Evolutionary conservation across 352 stramenopile genomes (phyloP).

Genomic region (Globisporangium cystogenes): DNA sequence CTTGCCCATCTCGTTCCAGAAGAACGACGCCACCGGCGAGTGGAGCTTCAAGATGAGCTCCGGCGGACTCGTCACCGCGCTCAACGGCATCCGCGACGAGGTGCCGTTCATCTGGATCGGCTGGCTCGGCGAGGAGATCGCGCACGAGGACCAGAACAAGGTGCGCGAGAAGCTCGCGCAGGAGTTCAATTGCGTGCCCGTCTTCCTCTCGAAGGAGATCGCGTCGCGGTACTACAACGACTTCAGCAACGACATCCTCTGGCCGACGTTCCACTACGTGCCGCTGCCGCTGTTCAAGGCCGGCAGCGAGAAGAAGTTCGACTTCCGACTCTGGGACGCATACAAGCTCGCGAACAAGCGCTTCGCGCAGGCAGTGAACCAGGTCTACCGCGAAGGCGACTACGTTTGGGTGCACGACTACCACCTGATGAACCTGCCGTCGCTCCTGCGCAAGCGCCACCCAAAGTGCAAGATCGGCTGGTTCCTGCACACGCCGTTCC

Average conservation of each 20-base stretch:
- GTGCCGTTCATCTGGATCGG: conserved; percentile 91
- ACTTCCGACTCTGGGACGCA: conserved; percentile 81
- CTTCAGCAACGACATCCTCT: conserved; percentile 90
- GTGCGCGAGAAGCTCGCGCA: conserved; percentile 76
- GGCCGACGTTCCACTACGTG: conserved; percentile 91
- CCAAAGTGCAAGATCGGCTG: conserved; percentile 76
- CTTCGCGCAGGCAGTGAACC: conserved; percentile 80
- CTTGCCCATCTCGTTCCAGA: conserved; percentile 84
- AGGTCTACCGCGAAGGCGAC: conserved; percentile 86
- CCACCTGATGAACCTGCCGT: conserved; percentile 86
- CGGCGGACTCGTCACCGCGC: conserved; percentile 81
- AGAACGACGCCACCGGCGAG: conserved; percentile 81
- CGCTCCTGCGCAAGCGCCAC: conserved; percentile 70
- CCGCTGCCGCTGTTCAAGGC: conserved; percentile 84
- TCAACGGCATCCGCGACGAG: conserved; percentile 85
- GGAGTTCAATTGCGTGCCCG: conserved; percentile 87
- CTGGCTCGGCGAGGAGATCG: conserved; percentile 87
- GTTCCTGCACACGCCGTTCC: conserved; percentile 89
- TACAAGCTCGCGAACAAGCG: conserved; percentile 86
- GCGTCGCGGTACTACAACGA: conserved; percentile 90
- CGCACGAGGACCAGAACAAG: conserved; percentile 74
- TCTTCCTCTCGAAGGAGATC: conserved; percentile 88
- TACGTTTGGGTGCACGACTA: conserved; percentile 89
- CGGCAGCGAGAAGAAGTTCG: conserved; percentile 89
- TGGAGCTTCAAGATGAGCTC: conserved; percentile 88